Conservation (phyloP, 129 eudicot genomes). For the Centrapalus pauciflorus region DNA sequence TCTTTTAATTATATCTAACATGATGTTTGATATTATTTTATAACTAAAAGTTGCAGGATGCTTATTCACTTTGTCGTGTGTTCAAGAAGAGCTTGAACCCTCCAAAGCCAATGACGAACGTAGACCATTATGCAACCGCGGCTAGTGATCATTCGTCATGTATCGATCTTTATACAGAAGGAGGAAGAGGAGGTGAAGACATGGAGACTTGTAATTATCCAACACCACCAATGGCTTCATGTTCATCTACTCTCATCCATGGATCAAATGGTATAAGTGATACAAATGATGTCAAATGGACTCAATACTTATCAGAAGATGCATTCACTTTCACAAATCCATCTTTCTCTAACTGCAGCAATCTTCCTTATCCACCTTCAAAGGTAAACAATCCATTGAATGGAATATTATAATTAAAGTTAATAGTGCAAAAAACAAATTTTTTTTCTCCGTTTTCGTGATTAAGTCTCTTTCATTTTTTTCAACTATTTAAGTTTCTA, state of each 20-base stretch:
- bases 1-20: background rate
- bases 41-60: conserved; percentile 54
- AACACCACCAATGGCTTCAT: conserved; percentile 28
- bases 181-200: conserved; percentile 50
- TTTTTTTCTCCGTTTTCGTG: too few species aligned
- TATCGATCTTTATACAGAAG: conserved; percentile 48
- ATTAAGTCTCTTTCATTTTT: too few species aligned
- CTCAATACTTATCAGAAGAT: conserved; percentile 80
- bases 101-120: conserved; percentile 32
- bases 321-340: conserved; percentile 61
- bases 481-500: too few species aligned
- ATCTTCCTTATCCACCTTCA: conserved; percentile 52
- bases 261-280: conserved; percentile 28
- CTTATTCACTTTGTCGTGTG: conserved; percentile 81
- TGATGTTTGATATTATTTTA: background rate
- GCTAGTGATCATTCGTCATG: conserved; percentile 60
- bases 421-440: too few species aligned
- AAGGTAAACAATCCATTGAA: too few species aligned
- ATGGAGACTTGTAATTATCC: conserved; percentile 39
- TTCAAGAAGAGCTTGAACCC: conserved; percentile 78
- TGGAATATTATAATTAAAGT: too few species aligned
- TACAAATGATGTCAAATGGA: conserved; percentile 63
- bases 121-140: conserved; percentile 33
- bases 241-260: conserved; percentile 32
- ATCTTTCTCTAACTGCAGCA: conserved; percentile 33